Base-by-base conservation (phyloP, 495 filamentous ascomycete genomes). In the Xylaria palmicola region DNA sequence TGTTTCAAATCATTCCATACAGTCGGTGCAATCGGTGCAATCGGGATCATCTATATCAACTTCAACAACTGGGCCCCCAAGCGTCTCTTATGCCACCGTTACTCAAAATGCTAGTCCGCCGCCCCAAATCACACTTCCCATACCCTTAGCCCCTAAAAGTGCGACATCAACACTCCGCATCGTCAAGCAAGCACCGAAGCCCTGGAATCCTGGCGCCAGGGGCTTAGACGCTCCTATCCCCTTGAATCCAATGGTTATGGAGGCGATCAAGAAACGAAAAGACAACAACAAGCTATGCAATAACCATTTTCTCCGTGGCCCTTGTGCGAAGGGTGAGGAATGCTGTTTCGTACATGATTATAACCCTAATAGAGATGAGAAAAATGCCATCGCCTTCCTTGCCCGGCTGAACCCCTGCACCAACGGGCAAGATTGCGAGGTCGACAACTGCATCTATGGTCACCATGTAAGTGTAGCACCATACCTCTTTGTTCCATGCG, bases 251-350 rank as follows among this genome's bases (percentile, higher is more conserved):
- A 80, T 87, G 22, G 83, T 83, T n/a, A 79, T 91, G 56, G 93
- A 96, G 62, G 84, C 80, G 54, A 79, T 85, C 64, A 90, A 89
- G 65, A 90, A 90, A 68, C 83, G 90, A 51, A 83, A 90, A 59
- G 89, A 90, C 66, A 79, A 78, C 22, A 75, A 90, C 65, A 94
- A 95, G 68, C 75, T 93, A 24, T 96, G 92, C 83, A 94, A 94
- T 70, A 89, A 91, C 62, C 85, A 92, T 71, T 93, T 87, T 71
- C 77, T 96, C 27, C 83, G 90, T 29, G 84, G 85, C 1, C 87
- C 88, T 44, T 95, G 92, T 67, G 80, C 85, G 34, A 88, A 86
- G 62, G 87, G 85, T 56, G 81, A 86, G 13, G 81, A 83, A 12
- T 96, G 92, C 72, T 83, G 83, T 43, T 91, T 94, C 67, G 84